Evolutionary conservation across 331 rosid genomes (phyloP), one percentile per base, ranked within the genome.

Genomic region (Spiraea crenata): DNA sequence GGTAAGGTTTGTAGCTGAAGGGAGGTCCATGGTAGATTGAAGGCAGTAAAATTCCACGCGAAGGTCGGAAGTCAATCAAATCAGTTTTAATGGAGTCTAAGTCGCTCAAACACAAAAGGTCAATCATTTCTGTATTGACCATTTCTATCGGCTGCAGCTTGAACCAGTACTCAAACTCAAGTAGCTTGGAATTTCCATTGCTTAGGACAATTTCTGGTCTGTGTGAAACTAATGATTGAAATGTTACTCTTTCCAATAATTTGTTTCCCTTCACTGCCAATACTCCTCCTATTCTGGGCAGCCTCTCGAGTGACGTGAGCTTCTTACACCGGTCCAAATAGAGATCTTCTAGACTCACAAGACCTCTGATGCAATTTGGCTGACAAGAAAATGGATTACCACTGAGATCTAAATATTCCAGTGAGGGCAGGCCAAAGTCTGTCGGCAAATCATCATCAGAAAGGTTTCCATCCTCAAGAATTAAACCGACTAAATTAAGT

Each of bases 221-320:
- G 15, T 55, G 14, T 1, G 60, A 20, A 19, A 16, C 8, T 0
- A 1, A 0, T 0, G 39, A 10, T 42, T 63, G 54, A 17, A 0
- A n/a, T n/a, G 50, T n/a, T 4, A 62, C 2, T 41, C 0, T 63
- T 20, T 63, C 52, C 68, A 63, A 2, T 5, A 10, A 19, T 3
- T 17, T 63, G 40, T 52, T 42, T 6, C 17, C 39, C 0, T 0
- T 0, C 4, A n/a, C 10, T 4, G 0, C 0, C 0, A 0, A 17
- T 1, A 16, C 1, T 1, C 5, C 0, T 19, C 2, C 9, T 12
- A 3, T 11, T 13, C 0, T 2, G 3, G 69, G 12, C 13, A 64
- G 19, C 41, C 41, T 7, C 13, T 5, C 20, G 5, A 45, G 25
- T 5, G 19, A 25, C 31, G 6, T 65, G 42, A 65, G 69, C 55